These are phyloP conservation scores for Russula foetens DNA, from an alignment of 768 basidiomycete genomes.

Conservation along the genomic window DNA sequence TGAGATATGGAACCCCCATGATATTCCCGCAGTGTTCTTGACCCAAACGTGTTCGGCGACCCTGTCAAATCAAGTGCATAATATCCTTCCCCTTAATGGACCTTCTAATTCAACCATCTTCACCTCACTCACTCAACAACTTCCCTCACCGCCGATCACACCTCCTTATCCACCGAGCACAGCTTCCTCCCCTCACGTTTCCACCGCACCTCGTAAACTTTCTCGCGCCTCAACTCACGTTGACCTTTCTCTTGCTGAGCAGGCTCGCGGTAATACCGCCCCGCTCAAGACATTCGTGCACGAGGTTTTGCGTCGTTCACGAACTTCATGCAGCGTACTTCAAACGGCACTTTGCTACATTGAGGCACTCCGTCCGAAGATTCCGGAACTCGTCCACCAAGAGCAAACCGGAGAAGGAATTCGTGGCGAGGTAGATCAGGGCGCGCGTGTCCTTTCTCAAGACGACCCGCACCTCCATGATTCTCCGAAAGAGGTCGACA, in stretches of 20 bases:
- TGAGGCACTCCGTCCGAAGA: conserved; percentile 66
- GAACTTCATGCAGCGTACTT: conserved; percentile 74
- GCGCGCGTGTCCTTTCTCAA: conserved; percentile 35
- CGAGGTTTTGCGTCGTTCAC: conserved; percentile 80
- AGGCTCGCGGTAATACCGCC: conserved; percentile 32
- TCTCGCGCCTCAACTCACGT: conserved; percentile 25
- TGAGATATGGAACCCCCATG: conserved; percentile 75
- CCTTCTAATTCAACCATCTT: conserved; percentile 15
- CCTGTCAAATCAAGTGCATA: conserved; percentile 5
- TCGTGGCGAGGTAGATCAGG: conserved; percentile 34
- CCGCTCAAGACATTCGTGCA: conserved; percentile 77
- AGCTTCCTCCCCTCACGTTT: conserved; percentile 26
- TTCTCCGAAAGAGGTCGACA: conserved; percentile 32
- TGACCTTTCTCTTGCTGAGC: conserved; percentile 17
- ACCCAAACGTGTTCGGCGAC: conserved; percentile 25
- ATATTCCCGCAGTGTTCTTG: conserved; percentile 55
- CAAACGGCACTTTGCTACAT: conserved; percentile 86
- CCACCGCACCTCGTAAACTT: conserved; percentile 21
- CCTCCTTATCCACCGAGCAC: conserved; percentile 32
- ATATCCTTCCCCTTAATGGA: conserved; percentile 25
- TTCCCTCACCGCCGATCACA: conserved; percentile 49
- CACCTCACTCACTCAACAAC: conserved; percentile 32
- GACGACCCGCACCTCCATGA: conserved; percentile 29
- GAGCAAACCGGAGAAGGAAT: conserved; percentile 41
- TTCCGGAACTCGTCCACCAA: conserved; percentile 51